A percentile compares a stretch with the other conserved stretches of the same genome.
Conservation (phyloP, 441 rosid species). For the Adansonia rubrostipa region DNA sequence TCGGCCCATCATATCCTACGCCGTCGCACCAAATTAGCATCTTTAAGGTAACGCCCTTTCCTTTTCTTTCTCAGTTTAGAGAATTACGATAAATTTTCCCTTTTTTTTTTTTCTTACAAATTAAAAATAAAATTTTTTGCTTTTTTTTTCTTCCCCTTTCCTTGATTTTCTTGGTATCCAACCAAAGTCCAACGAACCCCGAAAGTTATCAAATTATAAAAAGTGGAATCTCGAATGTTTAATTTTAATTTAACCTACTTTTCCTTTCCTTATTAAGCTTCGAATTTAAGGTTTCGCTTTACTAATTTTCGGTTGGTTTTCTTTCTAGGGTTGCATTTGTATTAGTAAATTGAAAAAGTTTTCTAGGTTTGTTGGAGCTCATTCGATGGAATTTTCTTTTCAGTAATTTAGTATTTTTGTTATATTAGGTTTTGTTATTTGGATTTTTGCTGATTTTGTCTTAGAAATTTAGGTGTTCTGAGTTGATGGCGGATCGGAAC, state of each 20-base stretch:
- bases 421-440: not conserved
- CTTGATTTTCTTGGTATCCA: not conserved
- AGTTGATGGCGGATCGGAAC: constrained; percentile 57
- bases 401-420: not conserved
- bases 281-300: not conserved
- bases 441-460: constrained; percentile 11
- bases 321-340: constrained; percentile 7
- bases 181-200: not conserved
- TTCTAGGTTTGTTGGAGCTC: not conserved
- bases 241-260: not conserved
- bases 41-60: not conserved
- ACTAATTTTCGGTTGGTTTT: not conserved
- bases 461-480: constrained; percentile 18
- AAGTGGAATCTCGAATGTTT: not conserved
- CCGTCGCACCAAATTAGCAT: not conserved
- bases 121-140: too few relatives aligned
- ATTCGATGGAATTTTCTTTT: not conserved
- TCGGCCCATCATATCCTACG: not conserved
- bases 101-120: too few relatives aligned
- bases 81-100: not conserved
- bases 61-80: not conserved
- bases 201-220: not conserved
- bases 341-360: not conserved
- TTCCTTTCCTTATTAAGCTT: not conserved
- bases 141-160: not conserved